These are phyloP conservation scores for Porphyrellus cyaneotinctus DNA, from an alignment of 768 basidiomycete genomes.

Conservation along the genomic window DNA sequence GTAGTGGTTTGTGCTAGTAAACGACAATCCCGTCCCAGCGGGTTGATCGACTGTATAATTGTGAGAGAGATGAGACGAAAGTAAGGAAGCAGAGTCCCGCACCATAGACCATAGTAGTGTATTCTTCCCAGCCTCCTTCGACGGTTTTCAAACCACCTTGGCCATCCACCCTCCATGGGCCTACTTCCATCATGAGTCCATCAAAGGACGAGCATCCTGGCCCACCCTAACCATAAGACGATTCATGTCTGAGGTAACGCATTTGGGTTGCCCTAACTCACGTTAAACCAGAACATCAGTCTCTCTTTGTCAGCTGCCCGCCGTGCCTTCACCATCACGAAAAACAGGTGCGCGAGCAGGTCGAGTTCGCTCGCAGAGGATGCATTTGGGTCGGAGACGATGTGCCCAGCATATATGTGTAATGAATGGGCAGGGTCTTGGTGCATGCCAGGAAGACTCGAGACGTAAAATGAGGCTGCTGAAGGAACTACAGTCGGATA, in stretches of 20 bases:
- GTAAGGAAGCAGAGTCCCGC: conserved; percentile 28
- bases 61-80: conserved; percentile 4
- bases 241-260: background rate
- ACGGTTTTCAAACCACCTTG: conserved; percentile 65
- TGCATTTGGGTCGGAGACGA: conserved; percentile 71
- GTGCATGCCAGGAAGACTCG: conserved; percentile 68
- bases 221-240: conserved; percentile 58
- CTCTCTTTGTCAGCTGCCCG: conserved; percentile 86
- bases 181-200: conserved; percentile 97
- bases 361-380: conserved; percentile 48
- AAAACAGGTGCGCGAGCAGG: conserved; percentile 77
- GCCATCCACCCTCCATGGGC: conserved; percentile 81
- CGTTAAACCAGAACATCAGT: conserved; percentile 96
- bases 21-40: conserved; percentile 92
- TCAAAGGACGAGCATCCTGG: conserved; percentile 98
- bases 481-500: conserved; percentile 52
- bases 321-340: conserved; percentile 85
- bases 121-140: conserved; percentile 97
- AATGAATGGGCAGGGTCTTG: conserved; percentile 67
- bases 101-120: conserved; percentile 91
- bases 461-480: conserved; percentile 82
- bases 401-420: conserved; percentile 81
- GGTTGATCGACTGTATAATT: conserved; percentile 84
- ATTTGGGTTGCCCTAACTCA: conserved; percentile 33
- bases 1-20: conserved; percentile 80